Base-by-base conservation (phyloP, 1,284 basidiomycete species). In the Farysia itapuensis region DNA sequence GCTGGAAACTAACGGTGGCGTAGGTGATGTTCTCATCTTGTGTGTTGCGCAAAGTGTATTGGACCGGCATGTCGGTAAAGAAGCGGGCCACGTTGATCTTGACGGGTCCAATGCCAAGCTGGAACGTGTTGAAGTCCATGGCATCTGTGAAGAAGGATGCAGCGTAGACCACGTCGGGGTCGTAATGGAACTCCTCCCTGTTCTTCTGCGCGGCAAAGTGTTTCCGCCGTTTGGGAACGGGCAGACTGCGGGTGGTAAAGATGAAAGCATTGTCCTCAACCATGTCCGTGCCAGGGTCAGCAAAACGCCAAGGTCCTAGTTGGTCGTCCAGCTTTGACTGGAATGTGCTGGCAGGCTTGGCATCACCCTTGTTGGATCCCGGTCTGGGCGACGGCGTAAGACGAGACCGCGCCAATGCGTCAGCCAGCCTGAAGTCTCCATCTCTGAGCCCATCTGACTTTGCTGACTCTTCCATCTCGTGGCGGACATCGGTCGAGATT, bases 191-290 rank as follows among this genome's bases (percentile, higher is more conserved):
- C 14, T 67, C 65, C 25, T 72, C 49, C 0, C 78, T 37, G 60
- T 77, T 43, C 50, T 75, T 54, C 5, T 67, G 63, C 18, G 63
- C 41, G 5, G 73, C 66, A 45, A 79, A 79, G 44, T 77, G 54
- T 49, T 79, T 78, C 12, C 79, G 53, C 26, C 79, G 66, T 34
- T 75, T 67, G 0, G 77, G 66, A 4, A 77, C 74, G 4, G 72
- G 49, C 4, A 78, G 64, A 22, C 68, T 73, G 18, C 69, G 59
- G 20, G 74, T 70, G 13, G 73, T 68, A 39, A 79, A 79, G 22
- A 79, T 72, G 44, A 79, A 79, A 0, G 72, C 74, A 35, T 79
- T 78, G 67, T 79, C 79, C 54, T 79, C 79, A 26, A 78, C 63
- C 45, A 77, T 73, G 48, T 79, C 78, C 4, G 72, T 65, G 1